A percentile compares a stretch with the other conserved stretches of the same genome.
Conservation (phyloP, 208 protist genomes). For the Crithidia brevicula region DNA sequence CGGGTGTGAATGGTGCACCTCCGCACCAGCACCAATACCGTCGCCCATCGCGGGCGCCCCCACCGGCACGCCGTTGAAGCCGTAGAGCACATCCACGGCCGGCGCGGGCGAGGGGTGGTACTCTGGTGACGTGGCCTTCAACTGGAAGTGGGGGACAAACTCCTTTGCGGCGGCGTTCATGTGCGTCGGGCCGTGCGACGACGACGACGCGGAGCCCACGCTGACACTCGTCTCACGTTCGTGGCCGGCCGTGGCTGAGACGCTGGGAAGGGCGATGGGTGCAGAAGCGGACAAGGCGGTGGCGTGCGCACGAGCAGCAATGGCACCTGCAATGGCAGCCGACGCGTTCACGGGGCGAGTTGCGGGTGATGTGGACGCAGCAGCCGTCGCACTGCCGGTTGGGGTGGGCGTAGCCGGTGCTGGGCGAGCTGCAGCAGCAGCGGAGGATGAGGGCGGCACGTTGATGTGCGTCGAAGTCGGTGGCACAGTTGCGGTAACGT, state of each 20-base stretch:
- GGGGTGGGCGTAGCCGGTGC: no score
- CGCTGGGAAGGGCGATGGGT: constrained; percentile 1
- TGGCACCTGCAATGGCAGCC: constrained; percentile 23
- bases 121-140: constrained; percentile 52
- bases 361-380: background rate
- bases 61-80: constrained; percentile 5
- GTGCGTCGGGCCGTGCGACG: constrained; percentile 36
- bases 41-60: background rate
- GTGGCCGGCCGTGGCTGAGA: background rate
- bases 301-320: constrained; percentile 19
- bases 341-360: constrained; percentile 16
- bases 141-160: constrained; percentile 65
- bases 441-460: background rate
- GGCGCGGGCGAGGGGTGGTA: constrained; percentile 39
- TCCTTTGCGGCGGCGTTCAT: constrained; percentile 86
- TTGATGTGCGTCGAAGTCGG: background rate
- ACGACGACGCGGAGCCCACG: constrained; percentile 10
- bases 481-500: background rate
- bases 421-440: no score
- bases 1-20: no score
- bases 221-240: constrained; percentile 4
- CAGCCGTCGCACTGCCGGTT: background rate
- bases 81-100: constrained; percentile 11
- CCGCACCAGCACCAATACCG: background rate
- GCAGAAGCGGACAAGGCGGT: background rate